Percentiles rank a stretch among this genome's conserved stretches.
Conservation (phyloP, 768 basidiomycete species). For the Daedaleopsis sinensis region DNA sequence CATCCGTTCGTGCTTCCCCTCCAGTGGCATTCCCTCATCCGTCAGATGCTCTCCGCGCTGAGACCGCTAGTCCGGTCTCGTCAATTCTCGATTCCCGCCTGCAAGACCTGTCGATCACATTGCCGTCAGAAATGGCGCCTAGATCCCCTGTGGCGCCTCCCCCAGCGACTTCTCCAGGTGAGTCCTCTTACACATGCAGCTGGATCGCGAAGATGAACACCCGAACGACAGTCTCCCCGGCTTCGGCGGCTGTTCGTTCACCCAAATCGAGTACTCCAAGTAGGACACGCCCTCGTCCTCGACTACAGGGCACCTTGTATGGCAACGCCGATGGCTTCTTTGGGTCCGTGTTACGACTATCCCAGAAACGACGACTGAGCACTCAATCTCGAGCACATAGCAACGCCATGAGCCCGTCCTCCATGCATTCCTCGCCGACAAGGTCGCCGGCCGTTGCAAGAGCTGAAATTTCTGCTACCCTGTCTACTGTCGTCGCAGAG, state of each 20-base stretch:
- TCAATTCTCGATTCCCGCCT: slow-evolving; percentile 2
- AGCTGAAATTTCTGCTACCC: not conserved
- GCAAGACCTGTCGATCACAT: slow-evolving; percentile 8
- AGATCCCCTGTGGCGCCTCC: not conserved
- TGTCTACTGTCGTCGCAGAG: not conserved
- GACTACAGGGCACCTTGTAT: slow-evolving; percentile 3
- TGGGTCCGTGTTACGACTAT: not conserved
- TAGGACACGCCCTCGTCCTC: not conserved
- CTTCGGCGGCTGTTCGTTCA: not conserved
- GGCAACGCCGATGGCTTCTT: slow-evolving; percentile 14
- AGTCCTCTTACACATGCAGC: not conserved
- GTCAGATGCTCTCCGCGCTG: not conserved
- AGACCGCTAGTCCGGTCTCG: slow-evolving; percentile 16
- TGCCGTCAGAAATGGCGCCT: not conserved
- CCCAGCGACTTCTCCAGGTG: not conserved
- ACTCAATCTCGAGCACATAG: not conserved
- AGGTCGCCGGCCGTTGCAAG: not conserved
- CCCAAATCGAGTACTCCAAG: not conserved
- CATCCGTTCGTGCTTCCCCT: not conserved
- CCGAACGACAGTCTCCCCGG: not conserved
- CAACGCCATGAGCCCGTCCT: no score
- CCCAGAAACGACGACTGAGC: not conserved
- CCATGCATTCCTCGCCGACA: not conserved
- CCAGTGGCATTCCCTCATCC: not conserved
- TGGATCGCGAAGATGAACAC: not conserved